These are phyloP conservation scores for Fraxinus quadrangulata DNA, from an alignment of 257 asterid genomes.

Conservation along the genomic window DNA sequence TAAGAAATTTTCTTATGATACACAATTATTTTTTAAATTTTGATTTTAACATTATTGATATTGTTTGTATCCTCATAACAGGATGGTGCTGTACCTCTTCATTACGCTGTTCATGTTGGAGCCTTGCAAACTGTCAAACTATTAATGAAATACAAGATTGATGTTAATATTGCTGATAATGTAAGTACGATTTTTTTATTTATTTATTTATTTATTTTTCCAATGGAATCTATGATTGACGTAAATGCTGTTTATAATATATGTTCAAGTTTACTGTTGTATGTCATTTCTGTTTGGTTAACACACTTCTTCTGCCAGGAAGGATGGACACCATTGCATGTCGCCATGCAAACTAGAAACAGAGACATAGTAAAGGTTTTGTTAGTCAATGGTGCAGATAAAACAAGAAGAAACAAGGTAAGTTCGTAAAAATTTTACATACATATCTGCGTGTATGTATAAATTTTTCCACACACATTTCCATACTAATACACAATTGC, in stretches of 20 bases:
- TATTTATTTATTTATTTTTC: not conserved
- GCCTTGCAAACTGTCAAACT: constrained; percentile 85
- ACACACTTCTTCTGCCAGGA: constrained; percentile 43
- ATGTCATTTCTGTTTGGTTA: not conserved
- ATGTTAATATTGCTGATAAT: constrained; percentile 77
- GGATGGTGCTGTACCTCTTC: constrained; percentile 93
- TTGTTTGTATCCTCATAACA: constrained; percentile 26
- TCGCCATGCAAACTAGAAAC: constrained; percentile 89
- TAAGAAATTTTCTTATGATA: constrained; percentile 26
- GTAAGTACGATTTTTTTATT: constrained; percentile 46
- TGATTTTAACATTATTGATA: constrained; percentile 12
- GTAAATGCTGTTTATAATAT: not conserved
- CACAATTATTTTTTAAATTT: constrained; percentile 7
- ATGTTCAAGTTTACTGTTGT: not conserved
- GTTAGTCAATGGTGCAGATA: constrained; percentile 84
- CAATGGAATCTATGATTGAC: not conserved
- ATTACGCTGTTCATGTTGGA: constrained; percentile 95
- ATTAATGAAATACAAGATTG: constrained; percentile 80
- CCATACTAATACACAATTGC: not conserved
- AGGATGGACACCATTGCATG: constrained; percentile 94
- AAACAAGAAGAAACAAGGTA: constrained; percentile 73
- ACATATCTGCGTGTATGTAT: not conserved
- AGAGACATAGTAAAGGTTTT: constrained; percentile 69
- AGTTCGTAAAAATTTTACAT: not conserved
- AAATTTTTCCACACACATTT: not conserved